Conservation (phyloP, 176 grass and related monocot species). For the Urochloa ruziziensis region DNA sequence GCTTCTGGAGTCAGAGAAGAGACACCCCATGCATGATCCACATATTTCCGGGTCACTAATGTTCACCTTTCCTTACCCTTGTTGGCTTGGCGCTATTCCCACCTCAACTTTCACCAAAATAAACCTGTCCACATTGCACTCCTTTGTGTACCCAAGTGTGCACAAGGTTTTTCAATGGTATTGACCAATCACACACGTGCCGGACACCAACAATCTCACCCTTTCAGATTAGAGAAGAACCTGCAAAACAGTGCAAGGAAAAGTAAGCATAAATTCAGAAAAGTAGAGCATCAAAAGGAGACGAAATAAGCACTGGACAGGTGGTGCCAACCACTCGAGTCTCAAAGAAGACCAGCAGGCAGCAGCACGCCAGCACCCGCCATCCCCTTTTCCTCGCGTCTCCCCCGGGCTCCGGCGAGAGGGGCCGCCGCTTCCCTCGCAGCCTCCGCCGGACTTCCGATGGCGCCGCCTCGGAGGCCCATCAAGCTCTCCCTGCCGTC, state of each 20-base stretch:
- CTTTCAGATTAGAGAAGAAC: conserved; percentile 6
- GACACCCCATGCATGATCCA: too few relatives aligned
- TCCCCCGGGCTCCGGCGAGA: not conserved
- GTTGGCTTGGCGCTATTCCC: not conserved
- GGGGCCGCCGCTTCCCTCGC: not conserved
- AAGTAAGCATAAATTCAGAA: not conserved
- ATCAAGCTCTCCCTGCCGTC: conserved; percentile 59
- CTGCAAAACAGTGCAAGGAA: not conserved
- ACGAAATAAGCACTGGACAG: not conserved
- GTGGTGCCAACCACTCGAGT: conserved; percentile 2
- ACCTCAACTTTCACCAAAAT: not conserved
- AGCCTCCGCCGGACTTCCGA: not conserved
- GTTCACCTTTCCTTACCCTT: not conserved
- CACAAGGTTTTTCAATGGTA: not conserved
- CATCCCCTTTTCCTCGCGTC: conserved; percentile 1
- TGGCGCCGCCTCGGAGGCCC: conserved; percentile 34
- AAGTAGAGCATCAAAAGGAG: not conserved
- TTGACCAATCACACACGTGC: conserved; percentile 18
- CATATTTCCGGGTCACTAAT: not conserved
- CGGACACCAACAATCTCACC: not conserved
- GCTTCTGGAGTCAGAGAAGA: not conserved
- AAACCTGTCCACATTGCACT: not conserved
- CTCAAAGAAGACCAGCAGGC: too few relatives aligned
- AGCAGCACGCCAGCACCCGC: too few relatives aligned
- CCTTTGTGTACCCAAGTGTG: not conserved